Conservation (phyloP, 257 asterid genomes). For the Ehretia macrophylla region DNA sequence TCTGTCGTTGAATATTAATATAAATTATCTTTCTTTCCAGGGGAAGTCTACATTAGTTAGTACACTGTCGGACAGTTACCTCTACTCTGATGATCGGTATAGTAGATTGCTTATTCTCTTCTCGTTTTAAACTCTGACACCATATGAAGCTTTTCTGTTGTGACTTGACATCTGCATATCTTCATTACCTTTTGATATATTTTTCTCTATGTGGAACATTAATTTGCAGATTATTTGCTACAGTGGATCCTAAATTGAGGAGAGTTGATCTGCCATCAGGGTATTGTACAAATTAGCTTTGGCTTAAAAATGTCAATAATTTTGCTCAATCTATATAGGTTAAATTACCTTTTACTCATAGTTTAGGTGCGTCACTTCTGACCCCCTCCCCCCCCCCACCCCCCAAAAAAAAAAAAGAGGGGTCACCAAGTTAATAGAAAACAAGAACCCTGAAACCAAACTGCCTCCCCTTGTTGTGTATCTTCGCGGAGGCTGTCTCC, state of each 20-base stretch:
- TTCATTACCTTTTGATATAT: constrained; percentile 1
- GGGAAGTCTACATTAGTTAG: constrained; percentile 93
- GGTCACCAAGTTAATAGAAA: no score
- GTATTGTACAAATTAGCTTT: constrained; percentile 25
- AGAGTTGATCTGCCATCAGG: constrained; percentile 88
- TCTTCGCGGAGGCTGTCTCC: no score
- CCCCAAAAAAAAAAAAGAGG: no score
- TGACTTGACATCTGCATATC: neutral
- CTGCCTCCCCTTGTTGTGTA: no score
- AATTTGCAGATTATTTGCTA: constrained; percentile 84
- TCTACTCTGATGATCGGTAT: constrained; percentile 89
- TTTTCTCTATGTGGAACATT: constrained; percentile 19
- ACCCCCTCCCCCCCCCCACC: no score
- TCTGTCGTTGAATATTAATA: constrained; percentile 7
- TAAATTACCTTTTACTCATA: no score
- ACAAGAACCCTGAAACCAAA: no score
- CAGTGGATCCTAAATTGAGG: constrained; percentile 91
- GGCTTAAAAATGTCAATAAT: neutral
- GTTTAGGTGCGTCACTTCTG: no score
- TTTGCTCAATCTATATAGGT: neutral
- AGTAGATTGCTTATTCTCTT: constrained; percentile 8
- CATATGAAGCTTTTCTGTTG: neutral
- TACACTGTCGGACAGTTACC: constrained; percentile 68
- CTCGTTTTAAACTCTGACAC: neutral
- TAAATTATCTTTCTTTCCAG: constrained; percentile 35